These are phyloP conservation scores for Sporothrix euskadiensis DNA, from an alignment of 2,329 filamentous ascomycete genomes.

Conservation along the genomic window DNA sequence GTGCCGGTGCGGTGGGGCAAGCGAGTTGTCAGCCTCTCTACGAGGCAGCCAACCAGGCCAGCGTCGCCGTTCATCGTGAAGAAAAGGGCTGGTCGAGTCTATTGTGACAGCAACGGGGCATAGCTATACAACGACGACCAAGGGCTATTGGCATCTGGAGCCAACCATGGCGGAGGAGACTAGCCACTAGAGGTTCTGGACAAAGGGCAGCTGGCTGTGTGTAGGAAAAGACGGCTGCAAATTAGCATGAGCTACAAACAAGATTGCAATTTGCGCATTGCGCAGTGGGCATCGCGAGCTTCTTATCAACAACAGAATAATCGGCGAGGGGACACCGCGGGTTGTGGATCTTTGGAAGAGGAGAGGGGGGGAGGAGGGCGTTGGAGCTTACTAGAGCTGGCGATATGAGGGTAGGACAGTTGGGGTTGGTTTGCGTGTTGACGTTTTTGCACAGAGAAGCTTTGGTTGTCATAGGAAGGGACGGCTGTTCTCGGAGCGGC, in stretches of 20 bases:
- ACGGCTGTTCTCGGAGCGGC: neutral
- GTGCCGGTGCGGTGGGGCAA: slow-evolving; percentile 65
- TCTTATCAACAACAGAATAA: neutral
- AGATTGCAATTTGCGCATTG: neutral
- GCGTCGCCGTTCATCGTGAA: slow-evolving; percentile 59
- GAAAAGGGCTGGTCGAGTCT: slow-evolving; percentile 20
- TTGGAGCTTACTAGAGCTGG: neutral
- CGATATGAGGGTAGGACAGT: neutral
- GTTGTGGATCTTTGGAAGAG: neutral
- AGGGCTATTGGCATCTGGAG: slow-evolving; percentile 8
- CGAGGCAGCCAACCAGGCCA: slow-evolving; percentile 61
- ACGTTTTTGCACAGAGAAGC: neutral
- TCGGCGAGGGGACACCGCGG: neutral
- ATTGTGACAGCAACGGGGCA: neutral
- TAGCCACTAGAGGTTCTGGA: neutral
- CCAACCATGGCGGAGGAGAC: slow-evolving; percentile 24
- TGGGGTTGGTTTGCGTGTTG: neutral
- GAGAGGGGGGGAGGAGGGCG: no score
- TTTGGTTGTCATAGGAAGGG: neutral
- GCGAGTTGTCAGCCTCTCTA: slow-evolving; percentile 63
- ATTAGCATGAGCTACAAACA: neutral
- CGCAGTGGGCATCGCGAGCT: neutral
- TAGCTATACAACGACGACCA: slow-evolving; percentile 1
- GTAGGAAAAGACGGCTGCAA: neutral
- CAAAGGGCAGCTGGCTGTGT: neutral